These are phyloP conservation scores for Pseudonectria buxi DNA, from an alignment of 2,329 filamentous ascomycete species.

Conservation along the genomic window DNA sequence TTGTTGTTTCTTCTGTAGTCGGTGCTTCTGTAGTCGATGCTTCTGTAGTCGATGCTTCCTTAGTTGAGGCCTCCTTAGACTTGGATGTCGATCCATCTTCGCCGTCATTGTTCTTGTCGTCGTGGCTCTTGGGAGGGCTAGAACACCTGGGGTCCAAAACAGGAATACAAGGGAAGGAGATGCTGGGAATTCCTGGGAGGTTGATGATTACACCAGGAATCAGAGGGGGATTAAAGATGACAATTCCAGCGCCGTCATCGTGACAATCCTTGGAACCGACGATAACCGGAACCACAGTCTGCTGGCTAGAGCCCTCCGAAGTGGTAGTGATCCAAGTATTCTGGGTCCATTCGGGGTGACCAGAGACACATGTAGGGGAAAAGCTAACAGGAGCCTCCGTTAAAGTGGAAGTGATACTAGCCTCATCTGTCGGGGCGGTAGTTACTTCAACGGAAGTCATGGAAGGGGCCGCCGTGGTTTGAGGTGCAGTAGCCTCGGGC, in stretches of 20 bases:
- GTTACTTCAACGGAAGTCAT: no score
- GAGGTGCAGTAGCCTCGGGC: no score
- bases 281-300: constrained; percentile 10
- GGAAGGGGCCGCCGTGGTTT: no score
- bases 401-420: not conserved
- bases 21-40: no score
- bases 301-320: constrained; percentile 2
- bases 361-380: constrained; percentile 1
- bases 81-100: constrained; percentile 1
- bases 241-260: constrained; percentile 5
- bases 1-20: not conserved
- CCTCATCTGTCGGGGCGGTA: no score
- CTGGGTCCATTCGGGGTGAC: constrained; percentile 10
- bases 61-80: not conserved
- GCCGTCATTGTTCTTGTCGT: constrained; percentile 1
- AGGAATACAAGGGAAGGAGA: constrained; percentile 11
- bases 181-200: constrained; percentile 6
- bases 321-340: constrained; percentile 16
- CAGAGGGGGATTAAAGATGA: constrained; percentile 8
- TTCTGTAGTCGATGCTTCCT: no score
- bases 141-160: constrained; percentile 1
- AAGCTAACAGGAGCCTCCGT: constrained; percentile 3
- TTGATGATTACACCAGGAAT: constrained; percentile 1
- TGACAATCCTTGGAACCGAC: constrained; percentile 7
- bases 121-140: not conserved